A percentile compares a stretch with the other conserved stretches of the same genome.
phyloP scores from a whole-genome alignment of 495 filamentous ascomycete genomes.

The Penicillium verhagenii region DNA sequence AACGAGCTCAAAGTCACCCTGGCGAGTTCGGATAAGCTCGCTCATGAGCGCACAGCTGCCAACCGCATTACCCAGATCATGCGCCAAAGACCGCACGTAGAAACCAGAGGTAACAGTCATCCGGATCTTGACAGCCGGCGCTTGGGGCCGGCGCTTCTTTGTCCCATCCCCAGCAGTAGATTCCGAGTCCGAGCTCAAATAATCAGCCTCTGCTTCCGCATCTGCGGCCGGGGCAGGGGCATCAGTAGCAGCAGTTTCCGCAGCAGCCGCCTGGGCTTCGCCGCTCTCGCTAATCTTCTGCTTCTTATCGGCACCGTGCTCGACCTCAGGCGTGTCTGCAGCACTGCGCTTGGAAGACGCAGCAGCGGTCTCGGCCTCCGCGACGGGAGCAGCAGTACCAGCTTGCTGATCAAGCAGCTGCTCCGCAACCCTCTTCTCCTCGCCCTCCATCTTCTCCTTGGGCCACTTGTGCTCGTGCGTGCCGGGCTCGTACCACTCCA shows the following conservation, averaged over 20 bases:
- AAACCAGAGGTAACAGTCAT: slow-evolving; percentile 96
- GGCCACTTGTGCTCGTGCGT: slow-evolving; percentile 73
- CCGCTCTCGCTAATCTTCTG: slow-evolving; percentile 34
- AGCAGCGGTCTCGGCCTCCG: slow-evolving; percentile 21
- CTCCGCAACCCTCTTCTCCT: slow-evolving; percentile 71
- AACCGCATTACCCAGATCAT: slow-evolving; percentile 84
- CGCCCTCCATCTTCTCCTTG: slow-evolving; percentile 64
- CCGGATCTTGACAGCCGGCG: slow-evolving; percentile 73
- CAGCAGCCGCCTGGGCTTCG: slow-evolving; percentile 14
- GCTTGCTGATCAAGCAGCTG: slow-evolving; percentile 56
- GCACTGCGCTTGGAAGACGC: slow-evolving; percentile 33
- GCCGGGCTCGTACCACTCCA: slow-evolving; percentile 86
- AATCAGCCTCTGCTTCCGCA: not conserved
- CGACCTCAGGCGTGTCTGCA: slow-evolving; percentile 23
- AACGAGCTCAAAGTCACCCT: slow-evolving; percentile 70
- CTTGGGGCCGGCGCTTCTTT: slow-evolving; percentile 32
- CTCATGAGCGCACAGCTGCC: slow-evolving; percentile 86
- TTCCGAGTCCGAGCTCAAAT: not conserved
- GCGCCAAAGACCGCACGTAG: slow-evolving; percentile 91
- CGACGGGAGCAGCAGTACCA: slow-evolving; percentile 19
- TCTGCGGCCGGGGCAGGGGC: not conserved
- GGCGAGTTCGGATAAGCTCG: slow-evolving; percentile 73
- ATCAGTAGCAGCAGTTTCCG: slow-evolving; percentile 16
- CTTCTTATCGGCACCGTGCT: slow-evolving; percentile 31
- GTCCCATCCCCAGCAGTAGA: not conserved